These are phyloP conservation scores for Backusella psychrophila DNA, from an alignment of 192 early-diverging fungal genomes.

Conservation along the genomic window DNA sequence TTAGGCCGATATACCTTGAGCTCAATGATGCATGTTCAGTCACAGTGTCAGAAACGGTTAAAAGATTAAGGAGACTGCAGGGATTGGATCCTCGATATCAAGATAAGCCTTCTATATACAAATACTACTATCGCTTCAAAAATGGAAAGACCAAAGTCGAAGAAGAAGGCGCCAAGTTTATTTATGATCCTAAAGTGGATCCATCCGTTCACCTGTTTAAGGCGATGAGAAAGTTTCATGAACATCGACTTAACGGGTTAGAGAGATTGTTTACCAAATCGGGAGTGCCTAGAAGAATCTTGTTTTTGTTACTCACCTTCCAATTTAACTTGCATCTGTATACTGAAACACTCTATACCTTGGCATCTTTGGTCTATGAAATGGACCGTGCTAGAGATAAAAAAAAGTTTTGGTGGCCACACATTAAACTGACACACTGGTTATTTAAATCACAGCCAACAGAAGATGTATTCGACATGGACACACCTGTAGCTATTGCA, in stretches of 20 bases:
- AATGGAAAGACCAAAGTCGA: background rate
- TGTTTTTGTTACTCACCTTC: conserved; percentile 23
- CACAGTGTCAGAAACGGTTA: conserved; percentile 20
- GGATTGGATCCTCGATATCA: conserved; percentile 22
- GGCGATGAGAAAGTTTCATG: conserved; percentile 26
- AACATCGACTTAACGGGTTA: conserved; percentile 17
- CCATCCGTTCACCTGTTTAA: conserved; percentile 11
- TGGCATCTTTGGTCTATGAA: conserved; percentile 30
- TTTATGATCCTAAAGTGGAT: conserved; percentile 9
- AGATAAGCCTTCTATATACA: conserved; percentile 22
- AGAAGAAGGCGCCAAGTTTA: background rate
- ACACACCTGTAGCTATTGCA: conserved; percentile 7
- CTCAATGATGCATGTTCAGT: conserved; percentile 16
- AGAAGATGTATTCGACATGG: conserved; percentile 14
- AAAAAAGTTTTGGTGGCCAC: conserved; percentile 20
- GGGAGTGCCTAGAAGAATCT: conserved; percentile 18
- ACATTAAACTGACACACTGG: conserved; percentile 17
- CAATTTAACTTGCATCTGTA: conserved; percentile 28
- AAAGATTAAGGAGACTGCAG: conserved; percentile 15
- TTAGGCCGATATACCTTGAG: conserved; percentile 15
- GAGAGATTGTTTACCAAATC: background rate
- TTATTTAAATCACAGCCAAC: background rate
- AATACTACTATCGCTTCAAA: conserved; percentile 4
- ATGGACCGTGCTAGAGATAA: conserved; percentile 14
- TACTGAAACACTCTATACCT: conserved; percentile 26